Conservation (phyloP, 1,284 basidiomycete species). For the Melampsora larici-populina region DNA sequence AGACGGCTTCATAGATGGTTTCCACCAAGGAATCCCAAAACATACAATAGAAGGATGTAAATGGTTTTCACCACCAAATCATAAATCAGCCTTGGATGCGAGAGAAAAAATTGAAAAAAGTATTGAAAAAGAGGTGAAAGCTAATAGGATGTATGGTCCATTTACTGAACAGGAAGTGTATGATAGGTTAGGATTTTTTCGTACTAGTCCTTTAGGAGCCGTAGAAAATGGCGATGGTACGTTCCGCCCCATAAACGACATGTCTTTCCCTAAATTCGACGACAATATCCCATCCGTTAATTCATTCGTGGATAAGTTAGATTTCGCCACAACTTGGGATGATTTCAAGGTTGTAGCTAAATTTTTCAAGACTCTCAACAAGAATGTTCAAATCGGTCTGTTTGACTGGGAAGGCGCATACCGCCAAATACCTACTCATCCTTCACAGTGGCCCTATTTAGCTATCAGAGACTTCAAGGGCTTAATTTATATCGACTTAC, state of each 20-base stretch:
- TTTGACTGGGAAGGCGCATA: slow-evolving; percentile 19
- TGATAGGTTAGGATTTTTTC: too few relatives aligned
- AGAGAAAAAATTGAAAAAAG: too few relatives aligned
- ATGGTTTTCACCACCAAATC: too few relatives aligned
- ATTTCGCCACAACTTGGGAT: slow-evolving; percentile 12
- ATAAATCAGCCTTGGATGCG: too few relatives aligned
- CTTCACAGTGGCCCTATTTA: not conserved
- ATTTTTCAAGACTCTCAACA: not conserved
- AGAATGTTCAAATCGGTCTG: not conserved
- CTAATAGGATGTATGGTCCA: too few relatives aligned
- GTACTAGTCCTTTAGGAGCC: too few relatives aligned
- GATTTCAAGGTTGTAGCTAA: not conserved
- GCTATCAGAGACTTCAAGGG: too few relatives aligned
- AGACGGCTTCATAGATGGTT: slow-evolving; percentile 1
- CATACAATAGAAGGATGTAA: not conserved
- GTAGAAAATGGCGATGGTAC: too few relatives aligned
- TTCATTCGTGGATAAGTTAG: not conserved
- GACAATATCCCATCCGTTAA: not conserved
- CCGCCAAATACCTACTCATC: not conserved
- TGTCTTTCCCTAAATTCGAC: not conserved
- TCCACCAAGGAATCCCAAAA: slow-evolving; percentile 13
- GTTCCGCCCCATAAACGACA: too few relatives aligned
- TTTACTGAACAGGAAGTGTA: too few relatives aligned
- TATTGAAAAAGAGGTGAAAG: too few relatives aligned
- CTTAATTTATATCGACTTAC: too few relatives aligned